These are phyloP conservation scores for Podosphaera xanthii DNA, from an alignment of 2,329 filamentous ascomycete genomes.

Conservation along the genomic window DNA sequence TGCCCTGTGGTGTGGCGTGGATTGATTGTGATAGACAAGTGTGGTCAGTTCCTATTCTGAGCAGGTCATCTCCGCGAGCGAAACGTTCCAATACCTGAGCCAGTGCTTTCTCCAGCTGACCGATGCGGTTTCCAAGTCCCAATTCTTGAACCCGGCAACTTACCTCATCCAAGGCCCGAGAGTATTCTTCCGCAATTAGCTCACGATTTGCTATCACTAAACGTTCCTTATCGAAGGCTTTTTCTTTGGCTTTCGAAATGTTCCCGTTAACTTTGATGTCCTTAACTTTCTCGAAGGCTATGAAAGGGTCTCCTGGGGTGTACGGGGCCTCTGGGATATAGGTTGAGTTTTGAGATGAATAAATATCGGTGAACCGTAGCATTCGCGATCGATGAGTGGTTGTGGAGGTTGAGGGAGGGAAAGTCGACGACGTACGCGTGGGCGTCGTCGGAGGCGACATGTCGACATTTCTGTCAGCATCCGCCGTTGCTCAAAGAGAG, in stretches of 20 bases:
- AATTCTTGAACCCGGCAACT: not conserved
- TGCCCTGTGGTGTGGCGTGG: no score
- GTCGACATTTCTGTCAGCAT: no score
- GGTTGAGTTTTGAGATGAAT: not conserved
- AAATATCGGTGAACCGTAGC: not conserved
- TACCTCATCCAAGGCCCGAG: not conserved
- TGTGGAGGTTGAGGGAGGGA: not conserved
- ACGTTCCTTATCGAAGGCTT: not conserved
- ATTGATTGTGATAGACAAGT: not conserved
- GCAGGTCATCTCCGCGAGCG: not conserved
- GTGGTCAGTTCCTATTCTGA: not conserved
- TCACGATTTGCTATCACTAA: not conserved
- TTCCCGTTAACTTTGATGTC: not conserved
- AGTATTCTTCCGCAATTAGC: not conserved
- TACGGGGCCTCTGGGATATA: not conserved
- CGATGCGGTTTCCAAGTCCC: not conserved
- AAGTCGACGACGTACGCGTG: not conserved
- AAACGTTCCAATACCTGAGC: not conserved
- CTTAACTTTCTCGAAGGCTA: not conserved
- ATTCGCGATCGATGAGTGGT: not conserved
- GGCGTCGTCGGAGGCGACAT: not conserved
- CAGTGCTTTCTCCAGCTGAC: not conserved
- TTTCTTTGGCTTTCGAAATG: not conserved
- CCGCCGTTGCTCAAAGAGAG: no score
- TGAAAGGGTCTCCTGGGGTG: not conserved